Evolutionary conservation across 352 stramenopile species (phyloP).

Genomic region (Nothophytophthora sp.): DNA sequence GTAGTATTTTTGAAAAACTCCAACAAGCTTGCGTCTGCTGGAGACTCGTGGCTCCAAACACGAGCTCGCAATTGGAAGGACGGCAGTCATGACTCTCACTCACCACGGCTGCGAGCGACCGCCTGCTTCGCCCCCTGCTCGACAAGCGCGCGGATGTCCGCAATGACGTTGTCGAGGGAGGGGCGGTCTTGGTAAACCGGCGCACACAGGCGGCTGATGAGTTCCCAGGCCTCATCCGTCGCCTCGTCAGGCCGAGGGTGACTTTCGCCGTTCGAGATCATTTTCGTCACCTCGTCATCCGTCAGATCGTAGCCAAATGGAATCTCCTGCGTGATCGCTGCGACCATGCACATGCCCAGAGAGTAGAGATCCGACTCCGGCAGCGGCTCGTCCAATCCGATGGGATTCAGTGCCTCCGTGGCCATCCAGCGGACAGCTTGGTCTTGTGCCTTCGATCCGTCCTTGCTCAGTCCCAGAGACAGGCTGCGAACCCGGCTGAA

Average conservation of each 20-base stretch:
- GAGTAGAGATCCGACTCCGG: neutral
- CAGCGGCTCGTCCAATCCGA: neutral
- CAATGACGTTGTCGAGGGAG: neutral
- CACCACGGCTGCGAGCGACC: too few species aligned
- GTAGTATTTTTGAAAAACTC: too few species aligned
- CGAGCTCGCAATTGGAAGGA: too few species aligned
- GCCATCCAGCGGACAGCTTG: conserved; percentile 1
- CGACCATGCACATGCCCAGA: too few species aligned
- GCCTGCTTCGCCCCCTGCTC: too few species aligned
- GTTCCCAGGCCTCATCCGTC: neutral
- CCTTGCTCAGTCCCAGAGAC: neutral
- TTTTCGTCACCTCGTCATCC: neutral
- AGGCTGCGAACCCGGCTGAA: neutral
- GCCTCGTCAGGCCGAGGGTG: neutral
- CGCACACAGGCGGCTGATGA: neutral
- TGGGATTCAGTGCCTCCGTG: neutral
- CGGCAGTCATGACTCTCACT: too few species aligned
- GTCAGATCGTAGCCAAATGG: neutral
- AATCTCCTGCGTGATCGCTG: neutral
- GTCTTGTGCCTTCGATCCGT: neutral
- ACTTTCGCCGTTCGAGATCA: neutral
- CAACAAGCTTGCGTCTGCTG: too few species aligned
- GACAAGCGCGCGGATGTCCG: too few species aligned
- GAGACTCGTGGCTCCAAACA: too few species aligned
- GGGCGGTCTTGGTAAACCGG: neutral